These are phyloP conservation scores for Porcisia hertigi DNA, from an alignment of 208 protist species.

Conservation along the genomic window DNA sequence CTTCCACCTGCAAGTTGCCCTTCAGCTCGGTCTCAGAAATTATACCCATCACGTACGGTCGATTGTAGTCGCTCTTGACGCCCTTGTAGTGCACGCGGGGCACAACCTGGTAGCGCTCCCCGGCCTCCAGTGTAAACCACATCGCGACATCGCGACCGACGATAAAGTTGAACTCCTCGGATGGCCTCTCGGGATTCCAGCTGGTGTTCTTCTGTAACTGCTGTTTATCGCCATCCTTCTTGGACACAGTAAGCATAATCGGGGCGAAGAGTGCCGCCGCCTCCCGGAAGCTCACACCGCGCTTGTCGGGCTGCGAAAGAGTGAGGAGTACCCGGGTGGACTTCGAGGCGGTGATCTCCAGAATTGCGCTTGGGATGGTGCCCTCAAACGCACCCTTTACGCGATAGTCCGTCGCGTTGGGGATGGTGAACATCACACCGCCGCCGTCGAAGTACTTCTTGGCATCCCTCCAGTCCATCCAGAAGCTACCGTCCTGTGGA, in stretches of 20 bases:
- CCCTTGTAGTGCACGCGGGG: conserved; percentile 64
- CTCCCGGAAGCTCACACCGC: conserved; percentile 32
- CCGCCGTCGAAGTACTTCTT: conserved; percentile 70
- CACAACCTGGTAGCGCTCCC: conserved; percentile 60
- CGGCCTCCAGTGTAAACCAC: conserved; percentile 55
- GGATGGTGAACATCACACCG: conserved; percentile 38
- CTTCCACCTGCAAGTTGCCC: conserved; percentile 43
- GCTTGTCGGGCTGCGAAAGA: conserved; percentile 76
- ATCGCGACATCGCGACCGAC: conserved; percentile 61
- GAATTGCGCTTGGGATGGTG: conserved; percentile 41
- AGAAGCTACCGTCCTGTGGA: conserved; percentile 39
- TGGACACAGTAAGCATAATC: conserved; percentile 59
- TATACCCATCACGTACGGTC: conserved; percentile 58
- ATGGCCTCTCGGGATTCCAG: conserved; percentile 34
- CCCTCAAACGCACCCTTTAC: conserved; percentile 57
- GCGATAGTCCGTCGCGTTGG: conserved; percentile 45
- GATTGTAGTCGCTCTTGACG: conserved; percentile 34
- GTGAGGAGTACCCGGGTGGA: conserved; percentile 40
- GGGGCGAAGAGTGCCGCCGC: conserved; percentile 39
- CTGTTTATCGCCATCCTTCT: conserved; percentile 21
- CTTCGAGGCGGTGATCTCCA: conserved; percentile 48
- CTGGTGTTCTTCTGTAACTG: conserved; percentile 36
- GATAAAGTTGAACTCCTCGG: conserved; percentile 56
- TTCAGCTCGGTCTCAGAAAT: conserved; percentile 29
- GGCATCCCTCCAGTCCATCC: conserved; percentile 54